Conservation (phyloP, 441 rosid genomes). For the Erysimum cheiri region DNA sequence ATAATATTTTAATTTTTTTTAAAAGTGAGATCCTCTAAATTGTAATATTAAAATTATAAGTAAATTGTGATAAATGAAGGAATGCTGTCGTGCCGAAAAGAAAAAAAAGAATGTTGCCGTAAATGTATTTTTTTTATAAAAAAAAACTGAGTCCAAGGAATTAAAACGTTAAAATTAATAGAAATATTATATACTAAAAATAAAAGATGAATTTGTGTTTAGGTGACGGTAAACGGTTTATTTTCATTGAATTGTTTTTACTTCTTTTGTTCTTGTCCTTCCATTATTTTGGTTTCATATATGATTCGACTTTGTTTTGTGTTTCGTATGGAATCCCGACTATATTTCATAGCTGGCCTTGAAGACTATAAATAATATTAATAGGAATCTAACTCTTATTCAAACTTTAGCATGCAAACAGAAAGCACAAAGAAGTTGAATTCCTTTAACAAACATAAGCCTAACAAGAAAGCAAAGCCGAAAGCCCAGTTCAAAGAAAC, state of each 20-base stretch:
- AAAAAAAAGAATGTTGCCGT: too few relatives aligned
- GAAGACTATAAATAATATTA: neutral
- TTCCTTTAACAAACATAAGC: conserved; percentile 2
- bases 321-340: conserved; percentile 2
- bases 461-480: neutral
- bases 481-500: neutral
- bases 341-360: neutral
- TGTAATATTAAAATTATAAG: neutral
- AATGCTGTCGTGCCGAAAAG: too few relatives aligned
- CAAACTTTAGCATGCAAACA: conserved; percentile 4
- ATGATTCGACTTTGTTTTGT: neutral
- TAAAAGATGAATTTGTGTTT: neutral
- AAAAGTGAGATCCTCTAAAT: neutral
- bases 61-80: neutral
- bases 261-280: neutral
- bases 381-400: neutral
- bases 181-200: neutral
- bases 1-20: too few relatives aligned
- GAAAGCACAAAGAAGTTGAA: neutral
- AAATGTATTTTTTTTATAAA: neutral
- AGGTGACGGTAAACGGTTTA: neutral
- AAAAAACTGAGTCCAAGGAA: neutral
- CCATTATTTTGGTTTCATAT: neutral
- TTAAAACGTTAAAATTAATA: neutral
- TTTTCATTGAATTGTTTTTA: neutral